Percentiles rank a stretch among this genome's conserved stretches.
Evolutionary conservation across 495 filamentous ascomycete species (phyloP).

Genomic region (Xylaria venustula): DNA sequence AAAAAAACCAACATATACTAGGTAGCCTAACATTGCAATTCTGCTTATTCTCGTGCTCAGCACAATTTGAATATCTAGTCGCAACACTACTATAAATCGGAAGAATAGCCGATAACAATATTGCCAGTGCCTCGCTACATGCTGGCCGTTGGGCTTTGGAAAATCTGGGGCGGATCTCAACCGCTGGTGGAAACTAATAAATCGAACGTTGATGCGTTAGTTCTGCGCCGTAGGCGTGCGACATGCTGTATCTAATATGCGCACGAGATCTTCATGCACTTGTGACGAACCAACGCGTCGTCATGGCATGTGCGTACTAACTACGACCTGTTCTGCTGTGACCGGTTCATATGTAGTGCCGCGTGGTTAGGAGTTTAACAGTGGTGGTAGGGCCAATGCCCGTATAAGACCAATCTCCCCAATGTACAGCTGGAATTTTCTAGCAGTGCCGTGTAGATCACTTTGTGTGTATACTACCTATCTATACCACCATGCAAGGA

Average conservation of each 20-base stretch:
- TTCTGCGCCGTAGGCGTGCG: neutral
- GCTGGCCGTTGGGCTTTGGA: neutral
- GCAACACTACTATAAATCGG: too few relatives aligned
- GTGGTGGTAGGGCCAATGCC: neutral
- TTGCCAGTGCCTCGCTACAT: too few relatives aligned
- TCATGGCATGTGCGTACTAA: neutral
- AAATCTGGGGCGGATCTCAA: neutral
- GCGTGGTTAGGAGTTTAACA: neutral
- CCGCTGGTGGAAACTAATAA: neutral
- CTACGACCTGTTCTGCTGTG: neutral
- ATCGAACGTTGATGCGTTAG: neutral
- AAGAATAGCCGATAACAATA: too few relatives aligned
- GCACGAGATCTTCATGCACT: constrained; percentile 11
- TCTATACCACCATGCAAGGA: neutral
- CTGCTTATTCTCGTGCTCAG: neutral
- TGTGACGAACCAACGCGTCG: constrained; percentile 10
- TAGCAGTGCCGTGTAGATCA: constrained; percentile 2
- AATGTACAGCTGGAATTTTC: constrained; percentile 2
- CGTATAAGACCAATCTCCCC: constrained; percentile 1
- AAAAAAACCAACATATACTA: neutral
- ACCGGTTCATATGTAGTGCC: neutral
- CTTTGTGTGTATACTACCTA: neutral
- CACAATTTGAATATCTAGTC: neutral
- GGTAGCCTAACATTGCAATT: too few relatives aligned
- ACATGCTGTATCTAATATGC: neutral